A percentile compares a stretch with the other conserved stretches of the same genome.
Conservation (phyloP, 2,329 filamentous ascomycete species). For the Colletotrichum lupini region DNA sequence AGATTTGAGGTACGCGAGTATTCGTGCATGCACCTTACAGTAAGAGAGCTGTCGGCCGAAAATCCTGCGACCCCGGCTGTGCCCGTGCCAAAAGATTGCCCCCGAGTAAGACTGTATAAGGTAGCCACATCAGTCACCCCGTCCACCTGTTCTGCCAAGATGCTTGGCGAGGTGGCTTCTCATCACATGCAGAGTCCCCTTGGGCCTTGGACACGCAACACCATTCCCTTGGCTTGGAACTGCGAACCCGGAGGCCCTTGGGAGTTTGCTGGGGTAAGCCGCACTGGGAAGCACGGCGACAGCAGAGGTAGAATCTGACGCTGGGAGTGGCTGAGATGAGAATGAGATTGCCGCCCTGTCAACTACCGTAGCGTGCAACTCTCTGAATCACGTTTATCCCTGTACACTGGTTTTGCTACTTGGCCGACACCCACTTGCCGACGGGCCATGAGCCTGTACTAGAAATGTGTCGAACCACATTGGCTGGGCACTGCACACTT, state of each 20-base stretch:
- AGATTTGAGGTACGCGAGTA: too few relatives aligned
- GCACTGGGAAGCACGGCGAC: background rate
- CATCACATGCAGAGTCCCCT: background rate
- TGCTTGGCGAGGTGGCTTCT: conserved; percentile 2
- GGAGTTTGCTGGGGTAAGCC: background rate
- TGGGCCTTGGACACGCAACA: background rate
- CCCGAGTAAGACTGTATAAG: background rate
- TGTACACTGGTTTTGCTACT: background rate
- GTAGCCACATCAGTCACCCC: background rate
- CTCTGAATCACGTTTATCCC: background rate
- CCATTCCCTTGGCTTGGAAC: background rate
- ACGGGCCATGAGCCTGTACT: background rate
- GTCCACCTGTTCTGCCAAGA: conserved; percentile 7
- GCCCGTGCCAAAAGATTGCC: background rate
- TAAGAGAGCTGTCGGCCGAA: conserved; percentile 14
- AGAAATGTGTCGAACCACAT: conserved; percentile 1
- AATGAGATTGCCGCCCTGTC: background rate
- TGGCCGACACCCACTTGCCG: conserved; percentile 7
- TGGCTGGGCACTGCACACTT: background rate
- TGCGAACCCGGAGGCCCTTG: background rate
- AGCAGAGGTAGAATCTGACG: background rate
- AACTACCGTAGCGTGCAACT: background rate
- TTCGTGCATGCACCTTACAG: too few relatives aligned
- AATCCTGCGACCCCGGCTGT: conserved; percentile 15
- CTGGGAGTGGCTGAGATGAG: conserved; percentile 6